These are phyloP conservation scores for Populus ilicifolia DNA, from an alignment of 345 rosid species.

Conservation along the genomic window DNA sequence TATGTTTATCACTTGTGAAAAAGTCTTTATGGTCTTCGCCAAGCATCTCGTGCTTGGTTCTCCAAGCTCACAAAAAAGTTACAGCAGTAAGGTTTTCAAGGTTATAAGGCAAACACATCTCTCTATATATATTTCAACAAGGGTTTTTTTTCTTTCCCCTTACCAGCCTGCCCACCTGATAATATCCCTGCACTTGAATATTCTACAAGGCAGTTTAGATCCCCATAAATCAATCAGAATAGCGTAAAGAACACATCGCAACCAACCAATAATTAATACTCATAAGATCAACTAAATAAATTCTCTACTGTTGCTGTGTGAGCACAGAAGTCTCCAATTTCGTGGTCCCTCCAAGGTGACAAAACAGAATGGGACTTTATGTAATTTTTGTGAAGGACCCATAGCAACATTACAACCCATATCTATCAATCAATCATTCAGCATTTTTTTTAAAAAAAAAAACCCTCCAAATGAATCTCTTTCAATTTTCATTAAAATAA, in stretches of 20 bases:
- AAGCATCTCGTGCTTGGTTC: too few relatives aligned
- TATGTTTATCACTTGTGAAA: too few relatives aligned
- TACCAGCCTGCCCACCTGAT: too few relatives aligned
- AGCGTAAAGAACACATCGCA: neutral
- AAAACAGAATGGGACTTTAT: conserved; percentile 13
- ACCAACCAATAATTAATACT: neutral
- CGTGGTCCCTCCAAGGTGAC: conserved; percentile 15
- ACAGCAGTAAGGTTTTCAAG: too few relatives aligned
- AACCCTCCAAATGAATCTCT: conserved; percentile 28
- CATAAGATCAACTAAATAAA: neutral
- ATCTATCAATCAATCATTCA: conserved; percentile 12
- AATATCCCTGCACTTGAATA: neutral
- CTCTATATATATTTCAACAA: too few relatives aligned
- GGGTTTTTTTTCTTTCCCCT: too few relatives aligned
- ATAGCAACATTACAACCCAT: conserved; percentile 13
- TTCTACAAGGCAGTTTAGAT: neutral
- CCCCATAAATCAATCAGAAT: neutral
- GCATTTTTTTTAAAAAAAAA: neutral
- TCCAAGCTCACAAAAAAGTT: too few relatives aligned
- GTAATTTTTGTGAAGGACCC: conserved; percentile 2
- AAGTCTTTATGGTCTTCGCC: too few relatives aligned
- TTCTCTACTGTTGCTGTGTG: neutral
- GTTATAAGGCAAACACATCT: too few relatives aligned
- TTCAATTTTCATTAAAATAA: conserved; percentile 15
- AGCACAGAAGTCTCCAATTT: neutral